Evolutionary conservation across 495 filamentous ascomycete species (phyloP).

Genomic region (Lophium mytilinum): DNA sequence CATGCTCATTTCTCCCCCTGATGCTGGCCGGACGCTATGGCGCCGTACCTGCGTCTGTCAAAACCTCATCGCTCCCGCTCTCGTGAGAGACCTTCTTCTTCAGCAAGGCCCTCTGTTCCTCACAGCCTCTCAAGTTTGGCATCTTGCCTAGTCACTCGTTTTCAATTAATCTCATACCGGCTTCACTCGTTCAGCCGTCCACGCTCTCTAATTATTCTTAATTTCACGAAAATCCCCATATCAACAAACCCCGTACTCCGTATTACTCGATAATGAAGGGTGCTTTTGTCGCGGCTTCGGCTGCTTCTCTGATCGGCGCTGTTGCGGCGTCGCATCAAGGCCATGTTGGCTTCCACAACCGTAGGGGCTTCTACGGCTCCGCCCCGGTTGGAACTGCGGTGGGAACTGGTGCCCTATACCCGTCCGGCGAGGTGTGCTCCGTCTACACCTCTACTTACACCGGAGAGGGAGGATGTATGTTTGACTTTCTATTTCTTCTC

Average conservation of each 20-base stretch:
- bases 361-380: constrained; percentile 33
- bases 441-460: constrained; percentile 54
- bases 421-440: constrained; percentile 46
- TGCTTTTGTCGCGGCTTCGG: constrained; percentile 53
- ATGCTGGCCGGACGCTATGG: background rate
- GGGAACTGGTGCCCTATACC: constrained; percentile 1
- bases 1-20: background rate
- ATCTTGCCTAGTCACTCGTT: constrained; percentile 29
- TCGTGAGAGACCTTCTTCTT: constrained; percentile 7
- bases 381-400: background rate
- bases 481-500: too few relatives aligned
- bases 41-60: constrained; percentile 3
- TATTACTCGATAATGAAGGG: constrained; percentile 53
- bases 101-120: constrained; percentile 16
- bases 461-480: constrained; percentile 6
- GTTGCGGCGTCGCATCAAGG: constrained; percentile 53
- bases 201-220: constrained; percentile 45
- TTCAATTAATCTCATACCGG: constrained; percentile 51
- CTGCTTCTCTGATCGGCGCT: constrained; percentile 56
- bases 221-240: constrained; percentile 4
- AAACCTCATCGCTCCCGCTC: constrained; percentile 12
- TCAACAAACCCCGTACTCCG: constrained; percentile 5
- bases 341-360: constrained; percentile 53
- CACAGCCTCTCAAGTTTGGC: constrained; percentile 16
- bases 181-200: constrained; percentile 96